Conservation (phyloP, 1,284 basidiomycete genomes). For the Cronartium quercuum region DNA sequence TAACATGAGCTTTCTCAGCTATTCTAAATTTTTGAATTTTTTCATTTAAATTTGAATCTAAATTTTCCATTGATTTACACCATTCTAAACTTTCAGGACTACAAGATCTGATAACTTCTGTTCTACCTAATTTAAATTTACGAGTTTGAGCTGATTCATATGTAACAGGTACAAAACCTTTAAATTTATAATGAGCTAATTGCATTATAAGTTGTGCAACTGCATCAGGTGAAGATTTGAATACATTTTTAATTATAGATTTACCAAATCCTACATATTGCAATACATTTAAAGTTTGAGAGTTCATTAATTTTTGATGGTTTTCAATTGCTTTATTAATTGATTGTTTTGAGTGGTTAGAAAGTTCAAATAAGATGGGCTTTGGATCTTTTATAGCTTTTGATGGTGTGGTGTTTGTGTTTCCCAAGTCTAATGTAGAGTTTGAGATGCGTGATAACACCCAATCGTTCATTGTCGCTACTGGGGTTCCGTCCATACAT, state of each 20-base stretch:
- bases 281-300: conserved; percentile 48
- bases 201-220: conserved; percentile 85
- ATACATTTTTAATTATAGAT: conserved; percentile 71
- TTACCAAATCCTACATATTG: conserved; percentile 92
- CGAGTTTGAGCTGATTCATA: conserved; percentile 95
- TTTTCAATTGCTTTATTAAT: conserved; percentile 59
- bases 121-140: conserved; percentile 82
- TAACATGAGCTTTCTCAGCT: conserved; percentile 73
- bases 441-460: conserved; percentile 69
- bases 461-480: conserved; percentile 91
- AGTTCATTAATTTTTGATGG: conserved; percentile 69
- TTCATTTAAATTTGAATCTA: conserved; percentile 44
- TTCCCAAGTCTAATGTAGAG: conserved; percentile 65
- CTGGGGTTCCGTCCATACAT: conserved; percentile 94
- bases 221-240: conserved; percentile 76
- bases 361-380: conserved; percentile 46
- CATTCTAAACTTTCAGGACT: conserved; percentile 78
- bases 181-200: conserved; percentile 76
- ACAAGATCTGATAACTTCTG: conserved; percentile 85
- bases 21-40: conserved; percentile 65
- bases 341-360: conserved; percentile 60
- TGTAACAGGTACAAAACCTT: conserved; percentile 66
- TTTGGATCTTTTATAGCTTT: no score
- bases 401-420: conserved; percentile 39
- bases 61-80: conserved; percentile 77